Base-by-base conservation (phyloP, 2,329 filamentous ascomycete genomes). In the Colletotrichum incanum region DNA sequence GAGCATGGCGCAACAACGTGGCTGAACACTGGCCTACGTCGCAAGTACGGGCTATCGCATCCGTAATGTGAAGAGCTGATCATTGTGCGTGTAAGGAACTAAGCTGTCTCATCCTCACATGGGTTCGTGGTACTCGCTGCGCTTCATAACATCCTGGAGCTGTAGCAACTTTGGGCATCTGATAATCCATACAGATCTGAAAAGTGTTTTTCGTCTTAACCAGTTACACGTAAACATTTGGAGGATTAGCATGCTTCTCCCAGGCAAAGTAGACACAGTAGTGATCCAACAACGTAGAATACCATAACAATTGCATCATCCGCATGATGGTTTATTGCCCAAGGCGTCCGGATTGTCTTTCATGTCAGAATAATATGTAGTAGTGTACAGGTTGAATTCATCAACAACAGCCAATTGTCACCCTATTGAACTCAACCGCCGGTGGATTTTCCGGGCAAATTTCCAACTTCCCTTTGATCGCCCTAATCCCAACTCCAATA, bases 401-500 rank as follows among this genome's bases (percentile, higher is more conserved):
- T 59, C 47, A 60, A 55, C 45, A 58, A 39, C 23, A 41, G 60
- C 50, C 39, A 31, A 45, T 39, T 31, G 37, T 54, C 50, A 34
- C 50, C 43, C 20, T 26, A 41, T 34, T 67, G 58, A 43, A 31
- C 37, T 43, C 50, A 26, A 31, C 43, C 43, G 58, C 23, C 65
- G 28, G 20, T 68, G 58, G 26, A 49, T 43, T 39, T 56, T 69
- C 54, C 52, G 26, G 43, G 37, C 65, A 59, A 52, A n/a, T n/a
- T 47, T 62, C 34, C 47, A n/a, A 68, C 39, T 49, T n/a, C 47
- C 47, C 39, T 49, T 55, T 20, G 56, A n/a, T 49, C 47, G 39
- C 23, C 65, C 69, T 45, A 18, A 64, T 60, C 34, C 70, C 47
- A 72, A 72, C 70, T 72, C 66, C 70, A 49, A 60, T 72, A 28